Percentiles rank a stretch among this genome's conserved stretches.
These are phyloP conservation scores for Apodospora peruviana DNA, from an alignment of 495 filamentous ascomycete species.

Conservation along the genomic window DNA sequence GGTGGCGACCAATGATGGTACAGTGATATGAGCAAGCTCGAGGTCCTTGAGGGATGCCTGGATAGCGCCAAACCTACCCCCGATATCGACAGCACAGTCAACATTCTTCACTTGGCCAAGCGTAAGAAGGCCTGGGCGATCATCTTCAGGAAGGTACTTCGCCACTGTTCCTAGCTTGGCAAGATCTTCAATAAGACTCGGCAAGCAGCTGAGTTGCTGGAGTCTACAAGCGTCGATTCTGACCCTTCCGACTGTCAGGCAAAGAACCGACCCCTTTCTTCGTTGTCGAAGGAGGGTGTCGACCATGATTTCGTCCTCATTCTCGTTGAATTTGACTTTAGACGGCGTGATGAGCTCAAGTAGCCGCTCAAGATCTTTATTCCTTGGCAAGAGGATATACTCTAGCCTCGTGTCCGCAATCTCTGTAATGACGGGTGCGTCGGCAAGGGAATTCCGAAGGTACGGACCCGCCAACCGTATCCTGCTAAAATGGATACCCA, in stretches of 20 bases:
- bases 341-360: slow-evolving; percentile 86
- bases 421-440: slow-evolving; percentile 44
- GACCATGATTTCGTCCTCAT: slow-evolving; percentile 85
- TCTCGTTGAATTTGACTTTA: slow-evolving; percentile 82
- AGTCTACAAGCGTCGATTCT: slow-evolving; percentile 53
- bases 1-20: slow-evolving; percentile 74
- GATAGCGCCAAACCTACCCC: slow-evolving; percentile 60
- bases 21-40: slow-evolving; percentile 76
- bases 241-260: slow-evolving; percentile 57
- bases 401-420: slow-evolving; percentile 66
- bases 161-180: slow-evolving; percentile 77
- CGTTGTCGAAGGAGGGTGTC: slow-evolving; percentile 89
- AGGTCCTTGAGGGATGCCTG: slow-evolving; percentile 50
- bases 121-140: slow-evolving; percentile 82
- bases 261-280: slow-evolving; percentile 79
- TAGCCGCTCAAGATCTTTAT: slow-evolving; percentile 74
- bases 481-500: slow-evolving; percentile 69
- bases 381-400: slow-evolving; percentile 65
- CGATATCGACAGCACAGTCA: slow-evolving; percentile 51
- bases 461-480: slow-evolving; percentile 68
- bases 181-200: slow-evolving; percentile 70
- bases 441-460: slow-evolving; percentile 39
- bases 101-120: slow-evolving; percentile 60
- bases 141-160: slow-evolving; percentile 94
- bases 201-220: slow-evolving; percentile 55